Base-by-base conservation (phyloP, 2,329 filamentous ascomycete species). In the Chrysosporium keratinophilum region DNA sequence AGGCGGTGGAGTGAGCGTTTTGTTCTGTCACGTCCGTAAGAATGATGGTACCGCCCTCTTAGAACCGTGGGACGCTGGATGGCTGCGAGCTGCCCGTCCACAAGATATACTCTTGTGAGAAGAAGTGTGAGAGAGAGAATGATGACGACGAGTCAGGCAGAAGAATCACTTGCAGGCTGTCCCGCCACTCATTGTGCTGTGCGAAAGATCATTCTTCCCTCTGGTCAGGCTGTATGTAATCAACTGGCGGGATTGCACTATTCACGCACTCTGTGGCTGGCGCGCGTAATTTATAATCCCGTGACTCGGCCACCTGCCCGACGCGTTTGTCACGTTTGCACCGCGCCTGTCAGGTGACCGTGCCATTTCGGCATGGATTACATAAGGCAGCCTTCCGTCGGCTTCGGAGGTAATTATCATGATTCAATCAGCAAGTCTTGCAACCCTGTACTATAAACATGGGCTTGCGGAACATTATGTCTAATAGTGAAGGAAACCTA, bases 1-100 rank as follows among this genome's bases (percentile, higher is more conserved):
- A 52, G 33, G 28, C 15, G 34, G 49, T 44, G 49, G 49, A 52
- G 39, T 17, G 50, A 23, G 17, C 23, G 49, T 42, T 42, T 43
- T 42, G 11, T 40, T 42, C 23, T 37, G 49, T 43, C 43, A 51
- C 23, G 19, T 20, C 6, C 20, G 37, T 50, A 31, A 34, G 23
- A 28, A 43, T 11, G 15, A 40, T 11, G 15, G 47, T 39, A 39
- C 35, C 37, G 11, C 47, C n/a, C 34, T 41, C 14, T 5, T 5
- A n/a, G 43, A 28, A 34, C 43, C 43, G 31, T 46, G 43, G 43
- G 33, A 17, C 19, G 7, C 41, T 3, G 23, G 20, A 33, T 5
- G 4, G n/a, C 20, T 14, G 7, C 23, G 12, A 45, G 20, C 23
- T 33, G 7, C 17, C 11, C 41, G 20, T 20, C 11, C 41, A 28